Conservation (phyloP, 2,329 filamentous ascomycete species). For the Rutstroemia sp. region DNA sequence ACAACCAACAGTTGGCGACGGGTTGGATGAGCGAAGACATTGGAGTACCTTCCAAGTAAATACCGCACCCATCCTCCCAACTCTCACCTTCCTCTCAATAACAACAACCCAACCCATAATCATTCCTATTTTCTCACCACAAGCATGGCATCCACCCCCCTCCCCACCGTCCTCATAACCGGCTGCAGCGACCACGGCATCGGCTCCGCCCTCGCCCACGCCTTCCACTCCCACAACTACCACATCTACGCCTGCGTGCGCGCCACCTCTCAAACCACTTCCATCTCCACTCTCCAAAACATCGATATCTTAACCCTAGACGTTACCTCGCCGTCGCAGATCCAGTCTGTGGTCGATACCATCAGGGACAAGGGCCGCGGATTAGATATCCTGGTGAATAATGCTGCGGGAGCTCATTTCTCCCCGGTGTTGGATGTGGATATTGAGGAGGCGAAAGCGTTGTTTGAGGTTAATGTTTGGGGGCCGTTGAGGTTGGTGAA, state of each 20-base stretch:
- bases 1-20: too few relatives aligned
- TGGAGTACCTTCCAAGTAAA: too few relatives aligned
- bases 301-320: background rate
- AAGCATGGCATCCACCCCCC: too few relatives aligned
- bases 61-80: too few relatives aligned
- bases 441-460: constrained; percentile 18
- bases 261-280: too few relatives aligned
- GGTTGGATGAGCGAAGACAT: too few relatives aligned
- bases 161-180: background rate
- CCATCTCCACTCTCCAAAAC: background rate
- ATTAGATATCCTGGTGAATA: constrained; percentile 33
- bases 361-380: background rate
- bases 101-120: too few relatives aligned
- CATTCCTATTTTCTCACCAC: too few relatives aligned
- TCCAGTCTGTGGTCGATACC: background rate
- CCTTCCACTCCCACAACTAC: background rate
- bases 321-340: background rate
- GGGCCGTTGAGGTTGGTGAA: constrained; percentile 23
- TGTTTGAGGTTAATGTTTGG: constrained; percentile 28
- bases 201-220: background rate
- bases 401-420: constrained; percentile 32
- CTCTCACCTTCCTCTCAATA: too few relatives aligned
- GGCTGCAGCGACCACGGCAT: background rate
- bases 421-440: constrained; percentile 22
- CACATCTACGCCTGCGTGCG: background rate